Conservation (phyloP, 805 yeast genomes). For the Myxozyma kluyveri region DNA sequence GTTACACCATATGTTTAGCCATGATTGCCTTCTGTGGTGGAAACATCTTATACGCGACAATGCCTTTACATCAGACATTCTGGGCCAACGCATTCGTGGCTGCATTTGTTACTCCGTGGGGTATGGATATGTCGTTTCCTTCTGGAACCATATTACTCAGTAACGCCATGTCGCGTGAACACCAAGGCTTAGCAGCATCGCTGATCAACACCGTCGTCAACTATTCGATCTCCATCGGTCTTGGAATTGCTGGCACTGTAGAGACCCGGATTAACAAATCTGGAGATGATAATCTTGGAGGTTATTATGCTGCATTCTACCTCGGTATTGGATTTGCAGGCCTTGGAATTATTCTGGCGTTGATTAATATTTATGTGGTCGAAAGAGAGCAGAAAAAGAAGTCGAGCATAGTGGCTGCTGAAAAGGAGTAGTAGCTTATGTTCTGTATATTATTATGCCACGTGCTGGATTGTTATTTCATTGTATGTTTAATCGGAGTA, state of each 20-base stretch:
- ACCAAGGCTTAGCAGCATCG: constrained; percentile 79
- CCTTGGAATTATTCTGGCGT: constrained; percentile 42
- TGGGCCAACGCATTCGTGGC: constrained; percentile 59
- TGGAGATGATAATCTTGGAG: constrained; percentile 39
- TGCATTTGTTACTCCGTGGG: constrained; percentile 58
- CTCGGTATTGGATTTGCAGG: constrained; percentile 62
- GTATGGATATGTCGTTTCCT: constrained; percentile 78
- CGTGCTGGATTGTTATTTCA: too few species aligned
- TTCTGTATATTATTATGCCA: too few species aligned
- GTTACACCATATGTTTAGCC: constrained; percentile 50
- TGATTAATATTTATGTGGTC: constrained; percentile 29
- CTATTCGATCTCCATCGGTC: constrained; percentile 66
- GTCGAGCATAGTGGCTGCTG: too few species aligned
- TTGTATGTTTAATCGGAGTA: too few species aligned
- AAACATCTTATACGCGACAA: constrained; percentile 49
- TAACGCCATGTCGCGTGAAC: constrained; percentile 46
- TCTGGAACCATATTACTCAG: constrained; percentile 49
- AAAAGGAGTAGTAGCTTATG: too few species aligned
- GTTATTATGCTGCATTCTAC: constrained; percentile 58
- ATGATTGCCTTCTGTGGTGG: constrained; percentile 58
- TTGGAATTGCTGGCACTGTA: constrained; percentile 70
- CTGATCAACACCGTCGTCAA: constrained; percentile 67
- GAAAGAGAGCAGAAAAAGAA: background rate
- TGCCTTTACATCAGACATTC: constrained; percentile 59
- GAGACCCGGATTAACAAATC: constrained; percentile 45